Evolutionary conservation across 768 basidiomycete genomes (phyloP), one percentile per base, ranked within the genome.

Genomic region (Mycena vulgaris): DNA sequence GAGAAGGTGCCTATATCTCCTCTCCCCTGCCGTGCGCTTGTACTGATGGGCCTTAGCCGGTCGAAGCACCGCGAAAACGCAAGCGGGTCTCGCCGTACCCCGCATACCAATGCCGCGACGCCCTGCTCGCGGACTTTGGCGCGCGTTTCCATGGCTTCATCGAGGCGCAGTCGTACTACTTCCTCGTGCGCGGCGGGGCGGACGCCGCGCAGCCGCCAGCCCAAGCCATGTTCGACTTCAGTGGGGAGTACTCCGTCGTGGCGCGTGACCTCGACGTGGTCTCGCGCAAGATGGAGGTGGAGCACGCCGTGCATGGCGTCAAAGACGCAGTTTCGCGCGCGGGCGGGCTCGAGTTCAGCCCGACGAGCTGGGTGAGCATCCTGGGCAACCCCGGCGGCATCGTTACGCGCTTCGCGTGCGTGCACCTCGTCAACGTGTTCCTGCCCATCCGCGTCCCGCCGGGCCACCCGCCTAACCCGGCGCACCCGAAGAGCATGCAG

Each of bases 211-310:
- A 65, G 19, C 59, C 51, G 21, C 66, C 65, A 28, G 53, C 71
- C 3, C 68, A 75, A 28, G 74, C 81, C 14, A 72, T 79, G 35
- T 89, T 89, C 73, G 78, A 77, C 28, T 88, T 89, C 67, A 84
- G 85, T 51, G 87, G 87, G 28, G 88, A 89, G 78, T 88, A 80
- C 77, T 85, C 87, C 1, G 76, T 85, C 47, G 85, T 87, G 25
- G 82, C 84, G 7, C 70, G 77, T 27, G 82, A 85, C 67, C 80
- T 80, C 39, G 78, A 88, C 66, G 74, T 87, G 21, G 53, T 79
- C 10, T 76, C 75, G 39, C 82, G 82, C 63, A 78, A 73, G 63
- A 76, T 78, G 23, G 74, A 75, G 33, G 71, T 84, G 21, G 75
- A 80, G 62, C 60, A 57, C 21, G 72, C 75, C 16, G 79, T 80